Evolutionary conservation across 768 basidiomycete species (phyloP).

Genomic region (Lactarius evosmus): DNA sequence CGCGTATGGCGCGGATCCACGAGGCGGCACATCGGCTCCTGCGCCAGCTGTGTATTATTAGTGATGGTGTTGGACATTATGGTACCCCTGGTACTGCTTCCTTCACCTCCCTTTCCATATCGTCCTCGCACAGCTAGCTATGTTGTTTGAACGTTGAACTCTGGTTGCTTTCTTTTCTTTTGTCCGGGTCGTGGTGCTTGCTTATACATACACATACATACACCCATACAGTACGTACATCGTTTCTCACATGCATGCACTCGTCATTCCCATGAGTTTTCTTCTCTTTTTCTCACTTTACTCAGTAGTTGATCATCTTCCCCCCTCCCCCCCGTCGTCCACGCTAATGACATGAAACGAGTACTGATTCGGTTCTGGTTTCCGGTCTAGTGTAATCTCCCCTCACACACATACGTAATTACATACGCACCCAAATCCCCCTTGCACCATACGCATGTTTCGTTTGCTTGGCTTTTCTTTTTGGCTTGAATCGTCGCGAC

Average conservation of each 20-base stretch:
- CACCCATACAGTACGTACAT: constrained; percentile 22
- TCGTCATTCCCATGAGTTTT: constrained; percentile 6
- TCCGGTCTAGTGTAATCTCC: not conserved
- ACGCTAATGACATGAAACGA: constrained; percentile 12
- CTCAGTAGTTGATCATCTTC: not conserved
- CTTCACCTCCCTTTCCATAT: too few relatives aligned
- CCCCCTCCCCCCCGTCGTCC: constrained; percentile 5
- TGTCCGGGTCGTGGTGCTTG: not conserved
- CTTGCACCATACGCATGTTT: constrained; percentile 6
- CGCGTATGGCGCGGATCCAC: constrained; percentile 16
- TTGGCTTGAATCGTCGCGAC: constrained; percentile 16
- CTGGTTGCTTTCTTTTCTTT: not conserved
- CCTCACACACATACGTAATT: constrained; percentile 9
- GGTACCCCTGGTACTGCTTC: too few relatives aligned
- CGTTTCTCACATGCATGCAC: constrained; percentile 8
- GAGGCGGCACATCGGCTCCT: not conserved
- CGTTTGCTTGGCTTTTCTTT: constrained; percentile 1
- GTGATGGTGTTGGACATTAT: too few relatives aligned
- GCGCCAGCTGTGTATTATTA: constrained; percentile 23
- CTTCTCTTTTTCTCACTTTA: not conserved
- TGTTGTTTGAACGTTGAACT: constrained; percentile 4
- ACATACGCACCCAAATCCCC: constrained; percentile 12
- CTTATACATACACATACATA: constrained; percentile 18
- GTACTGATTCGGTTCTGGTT: not conserved
- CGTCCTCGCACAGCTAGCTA: not conserved